Conservation (phyloP, 345 rosid species). For the Kandelia obovata region DNA sequence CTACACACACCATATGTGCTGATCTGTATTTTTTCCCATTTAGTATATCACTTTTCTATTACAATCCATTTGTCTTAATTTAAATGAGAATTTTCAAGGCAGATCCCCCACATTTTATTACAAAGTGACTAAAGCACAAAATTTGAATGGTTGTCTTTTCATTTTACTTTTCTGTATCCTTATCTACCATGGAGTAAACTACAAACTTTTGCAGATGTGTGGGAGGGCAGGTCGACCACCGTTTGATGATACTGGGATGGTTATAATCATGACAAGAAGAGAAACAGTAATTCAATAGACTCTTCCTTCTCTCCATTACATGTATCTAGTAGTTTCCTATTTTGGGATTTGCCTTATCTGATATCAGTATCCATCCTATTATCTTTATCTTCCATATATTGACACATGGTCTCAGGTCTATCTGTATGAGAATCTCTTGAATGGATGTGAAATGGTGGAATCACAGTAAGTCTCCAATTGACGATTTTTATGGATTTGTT, state of each 20-base stretch:
- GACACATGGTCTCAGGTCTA: constrained; percentile 57
- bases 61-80: too few species aligned
- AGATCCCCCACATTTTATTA: too few species aligned
- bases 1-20: too few species aligned
- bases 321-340: constrained; percentile 18
- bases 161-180: neutral
- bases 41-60: too few species aligned
- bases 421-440: constrained; percentile 85
- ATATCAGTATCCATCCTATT: constrained; percentile 4
- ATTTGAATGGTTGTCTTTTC: too few species aligned
- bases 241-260: constrained; percentile 90
- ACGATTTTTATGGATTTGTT: constrained; percentile 16
- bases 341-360: constrained; percentile 4
- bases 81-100: too few species aligned
- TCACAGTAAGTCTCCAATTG: constrained; percentile 66
- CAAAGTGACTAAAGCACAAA: too few species aligned
- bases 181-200: neutral
- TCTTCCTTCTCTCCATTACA: constrained; percentile 13
- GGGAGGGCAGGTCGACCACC: constrained; percentile 99
- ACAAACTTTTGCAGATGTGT: constrained; percentile 57
- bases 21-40: too few species aligned
- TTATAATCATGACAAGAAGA: constrained; percentile 92
- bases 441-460: constrained; percentile 93
- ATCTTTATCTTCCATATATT: constrained; percentile 20
- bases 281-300: constrained; percentile 59